phyloP scores from a whole-genome alignment of 1,284 basidiomycete species.

The Ustilago trichophora region DNA sequence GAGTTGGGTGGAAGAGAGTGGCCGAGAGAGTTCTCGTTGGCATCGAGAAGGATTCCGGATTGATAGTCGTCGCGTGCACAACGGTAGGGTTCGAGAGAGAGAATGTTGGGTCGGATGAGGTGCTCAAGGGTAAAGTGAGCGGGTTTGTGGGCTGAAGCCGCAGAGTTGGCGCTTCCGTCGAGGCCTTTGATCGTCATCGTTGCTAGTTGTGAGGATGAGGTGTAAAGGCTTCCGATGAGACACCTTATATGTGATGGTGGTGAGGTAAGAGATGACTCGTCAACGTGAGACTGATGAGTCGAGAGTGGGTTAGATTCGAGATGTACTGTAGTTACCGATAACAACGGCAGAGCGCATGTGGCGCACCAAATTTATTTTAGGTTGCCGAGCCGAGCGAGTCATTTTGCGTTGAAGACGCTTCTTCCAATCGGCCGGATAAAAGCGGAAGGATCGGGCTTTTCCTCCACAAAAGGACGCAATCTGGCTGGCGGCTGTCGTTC shows the following conservation, averaged over 20 bases:
- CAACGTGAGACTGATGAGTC: slow-evolving; percentile 11
- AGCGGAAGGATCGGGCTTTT: not conserved
- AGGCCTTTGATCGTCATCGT: slow-evolving; percentile 52
- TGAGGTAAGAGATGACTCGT: not conserved
- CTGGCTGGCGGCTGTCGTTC: too few species aligned
- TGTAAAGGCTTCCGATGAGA: too few species aligned
- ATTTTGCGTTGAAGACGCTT: too few species aligned
- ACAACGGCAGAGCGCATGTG: not conserved
- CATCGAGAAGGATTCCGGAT: slow-evolving; percentile 91
- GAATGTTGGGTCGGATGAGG: slow-evolving; percentile 89
- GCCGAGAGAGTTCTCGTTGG: slow-evolving; percentile 95
- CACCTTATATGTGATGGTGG: not conserved
- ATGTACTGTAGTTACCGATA: too few species aligned
- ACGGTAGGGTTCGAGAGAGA: slow-evolving; percentile 88
- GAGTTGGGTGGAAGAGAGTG: slow-evolving; percentile 75
- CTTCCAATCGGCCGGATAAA: slow-evolving; percentile 45
- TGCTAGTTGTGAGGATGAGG: too few species aligned
- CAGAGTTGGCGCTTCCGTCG: slow-evolving; percentile 18
- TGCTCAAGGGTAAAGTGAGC: slow-evolving; percentile 64
- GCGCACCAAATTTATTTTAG: slow-evolving; percentile 12
- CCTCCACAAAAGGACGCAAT: too few species aligned
- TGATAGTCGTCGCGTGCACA: slow-evolving; percentile 97
- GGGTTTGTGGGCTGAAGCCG: slow-evolving; percentile 59
- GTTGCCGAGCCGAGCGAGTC: slow-evolving; percentile 36
- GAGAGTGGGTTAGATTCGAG: not conserved